Conservation (phyloP, 805 yeast species). For the Teunomyces funiuensis region DNA sequence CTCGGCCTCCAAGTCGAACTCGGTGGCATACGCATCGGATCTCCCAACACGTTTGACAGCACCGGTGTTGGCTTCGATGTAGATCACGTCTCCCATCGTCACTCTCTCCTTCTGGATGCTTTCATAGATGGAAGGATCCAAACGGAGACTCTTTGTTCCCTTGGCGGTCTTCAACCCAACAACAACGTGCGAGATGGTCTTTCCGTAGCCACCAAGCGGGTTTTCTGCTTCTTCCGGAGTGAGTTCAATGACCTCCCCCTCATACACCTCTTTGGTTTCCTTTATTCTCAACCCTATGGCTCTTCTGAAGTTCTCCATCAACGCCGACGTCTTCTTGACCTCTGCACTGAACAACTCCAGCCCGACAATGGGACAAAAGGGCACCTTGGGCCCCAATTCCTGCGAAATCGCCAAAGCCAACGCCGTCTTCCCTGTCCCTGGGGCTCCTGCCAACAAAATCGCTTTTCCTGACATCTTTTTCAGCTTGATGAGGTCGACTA, state of each 20-base stretch:
- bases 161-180: constrained; percentile 91
- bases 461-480: constrained; percentile 95
- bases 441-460: constrained; percentile 93
- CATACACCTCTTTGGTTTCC: constrained; percentile 96
- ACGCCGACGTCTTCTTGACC: constrained; percentile 91
- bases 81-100: constrained; percentile 93
- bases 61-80: constrained; percentile 96
- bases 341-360: constrained; percentile 94
- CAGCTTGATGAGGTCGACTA: constrained; percentile 89
- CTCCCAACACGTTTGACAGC: constrained; percentile 96
- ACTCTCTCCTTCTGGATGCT: constrained; percentile 93
- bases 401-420: constrained; percentile 94
- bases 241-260: constrained; percentile 95
- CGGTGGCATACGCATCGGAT: constrained; percentile 98
- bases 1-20: constrained; percentile 96
- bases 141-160: constrained; percentile 83
- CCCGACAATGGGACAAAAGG: constrained; percentile 96
- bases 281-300: constrained; percentile 95
- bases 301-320: constrained; percentile 94
- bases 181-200: constrained; percentile 90
- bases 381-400: constrained; percentile 94
- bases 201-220: constrained; percentile 97
- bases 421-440: constrained; percentile 98
- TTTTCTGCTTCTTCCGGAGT: constrained; percentile 96
- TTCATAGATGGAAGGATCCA: constrained; percentile 92